Base-by-base conservation (phyloP, 164 flowering plant genomes). In the Magnolia kwangsiensis region DNA sequence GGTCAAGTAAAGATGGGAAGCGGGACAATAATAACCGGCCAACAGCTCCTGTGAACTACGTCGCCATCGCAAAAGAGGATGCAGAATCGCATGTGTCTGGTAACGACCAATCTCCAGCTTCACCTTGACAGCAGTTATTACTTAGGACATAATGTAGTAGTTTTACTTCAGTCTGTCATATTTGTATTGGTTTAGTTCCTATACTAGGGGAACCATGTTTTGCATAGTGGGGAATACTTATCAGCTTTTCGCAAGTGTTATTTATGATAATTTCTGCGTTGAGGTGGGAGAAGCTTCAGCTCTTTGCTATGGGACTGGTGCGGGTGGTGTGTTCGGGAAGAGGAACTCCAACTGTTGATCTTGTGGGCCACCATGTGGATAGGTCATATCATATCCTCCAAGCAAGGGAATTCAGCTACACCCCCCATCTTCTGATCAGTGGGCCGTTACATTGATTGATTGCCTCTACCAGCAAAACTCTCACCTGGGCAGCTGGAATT, bases 21-120 rank as follows among this genome's bases (percentile, higher is more conserved):
- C 87, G 90, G 77, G 91, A 89, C 21, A 82, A 24, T 74, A 82
- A 37, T 74, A 63, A 75, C 6, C 82, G 91, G 82, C 93, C 86
- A 0, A 82, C 77, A 55, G 96, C 98, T 50, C 98, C 98, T 8
- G 82, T 82, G 50, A 96, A 94, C 84, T 90, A 84, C 77, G 96
- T 88, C 0, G 89, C 97, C 80, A 85, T 91, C 63, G 82, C 97
- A 1, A 94, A 94, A 84, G 97, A 90, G 63, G 98, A 92, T 79
- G 89, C 90, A 11, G 87, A 88, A 13, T 92, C 97, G 2, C 90
- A 83, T 75, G 84, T 89, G 20, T 91, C 96, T 1, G 90, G 90
- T 5, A 76, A 86, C 8, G 96, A 89, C 3, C 75, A 91, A 1
- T 68, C 74, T 78, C 88, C 94, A 0, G 80, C 81, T 51, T 85